phyloP scores from a whole-genome alignment of 768 basidiomycete genomes.

The Gloeophyllum trabeum region DNA sequence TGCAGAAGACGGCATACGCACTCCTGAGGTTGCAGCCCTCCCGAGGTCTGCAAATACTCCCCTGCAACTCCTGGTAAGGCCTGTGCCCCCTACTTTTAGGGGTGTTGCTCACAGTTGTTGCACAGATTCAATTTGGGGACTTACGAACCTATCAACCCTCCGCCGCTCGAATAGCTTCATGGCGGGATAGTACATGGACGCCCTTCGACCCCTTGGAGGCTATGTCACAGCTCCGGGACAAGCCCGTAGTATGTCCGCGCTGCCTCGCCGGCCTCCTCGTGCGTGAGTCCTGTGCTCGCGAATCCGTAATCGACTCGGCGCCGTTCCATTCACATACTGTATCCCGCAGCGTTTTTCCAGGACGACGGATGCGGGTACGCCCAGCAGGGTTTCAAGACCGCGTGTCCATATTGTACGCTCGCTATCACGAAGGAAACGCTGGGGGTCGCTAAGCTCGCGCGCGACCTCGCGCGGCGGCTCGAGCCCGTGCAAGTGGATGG shows the following conservation, averaged over 20 bases:
- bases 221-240: constrained; percentile 13
- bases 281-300: neutral
- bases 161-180: constrained; percentile 4
- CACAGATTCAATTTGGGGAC: constrained; percentile 6
- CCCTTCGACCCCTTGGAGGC: constrained; percentile 25
- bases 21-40: neutral
- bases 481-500: neutral
- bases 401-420: constrained; percentile 15
- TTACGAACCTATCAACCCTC: constrained; percentile 9
- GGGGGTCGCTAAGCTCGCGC: constrained; percentile 29
- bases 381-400: constrained; percentile 25
- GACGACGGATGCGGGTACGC: constrained; percentile 33
- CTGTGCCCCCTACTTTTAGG: neutral
- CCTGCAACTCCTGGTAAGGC: neutral
- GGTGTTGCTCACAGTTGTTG: constrained; percentile 3
- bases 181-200: constrained; percentile 12
- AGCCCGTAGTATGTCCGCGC: constrained; percentile 21
- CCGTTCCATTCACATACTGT: neutral
- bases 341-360: constrained; percentile 2
- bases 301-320: neutral
- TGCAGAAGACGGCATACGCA: constrained; percentile 10
- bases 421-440: constrained; percentile 20
- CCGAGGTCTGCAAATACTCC: neutral
- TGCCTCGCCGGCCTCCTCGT: constrained; percentile 14
- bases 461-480: constrained; percentile 19